Base-by-base conservation (phyloP, 805 yeast species). In the Metschnikowia reukaufii region DNA sequence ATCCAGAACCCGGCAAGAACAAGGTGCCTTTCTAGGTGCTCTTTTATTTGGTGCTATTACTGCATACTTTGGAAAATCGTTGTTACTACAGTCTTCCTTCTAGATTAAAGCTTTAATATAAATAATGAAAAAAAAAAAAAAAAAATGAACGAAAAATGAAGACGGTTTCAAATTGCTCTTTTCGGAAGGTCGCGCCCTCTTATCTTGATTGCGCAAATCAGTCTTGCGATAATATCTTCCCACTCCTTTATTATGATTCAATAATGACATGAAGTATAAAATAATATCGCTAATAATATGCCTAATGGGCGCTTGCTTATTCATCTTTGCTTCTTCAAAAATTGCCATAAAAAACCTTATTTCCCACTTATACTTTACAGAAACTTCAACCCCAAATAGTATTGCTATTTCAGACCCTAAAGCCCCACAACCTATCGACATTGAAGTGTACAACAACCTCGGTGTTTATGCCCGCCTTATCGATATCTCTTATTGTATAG, bases 401-500 rank as follows among this genome's bases (percentile, higher is more conserved):
- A 12, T 25, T 17, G 20, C 13, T 17, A 16, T 36, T 30, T 36
- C 17, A 15, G 7, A 19, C 23, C 17, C 4, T n/a, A 25, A 23
- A 30, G 20, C 48, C 18, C 48, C 48, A n/a, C 48, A 36, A 18
- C 62, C 60, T 10, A 50, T 67, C 3, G 64, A 64, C 37, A 15
- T 41, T 2, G 58, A 52, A 6, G 51, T 65, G 12, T 68, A 64
- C 45, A 37, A 54, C n/a, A 61, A 63, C 39, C 56, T 70, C 42
- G 65, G 56, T 58, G 65, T 69, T 7, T 68, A 66, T 43, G 73
- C 77, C 4, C 74, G 71, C 50, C 59, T 74, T 27, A 63, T 70
- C 20, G 78, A 74, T 48, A 72, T 73, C 10, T 59, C 77, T 4
- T 73, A 73, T 50, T 74, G 79, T 50, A 62, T 74, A 7, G 65